Percentiles rank a stretch among this genome's conserved stretches.
Evolutionary conservation across 306 rosid genomes (phyloP).

Genomic region (Styphnolobium japonicum): DNA sequence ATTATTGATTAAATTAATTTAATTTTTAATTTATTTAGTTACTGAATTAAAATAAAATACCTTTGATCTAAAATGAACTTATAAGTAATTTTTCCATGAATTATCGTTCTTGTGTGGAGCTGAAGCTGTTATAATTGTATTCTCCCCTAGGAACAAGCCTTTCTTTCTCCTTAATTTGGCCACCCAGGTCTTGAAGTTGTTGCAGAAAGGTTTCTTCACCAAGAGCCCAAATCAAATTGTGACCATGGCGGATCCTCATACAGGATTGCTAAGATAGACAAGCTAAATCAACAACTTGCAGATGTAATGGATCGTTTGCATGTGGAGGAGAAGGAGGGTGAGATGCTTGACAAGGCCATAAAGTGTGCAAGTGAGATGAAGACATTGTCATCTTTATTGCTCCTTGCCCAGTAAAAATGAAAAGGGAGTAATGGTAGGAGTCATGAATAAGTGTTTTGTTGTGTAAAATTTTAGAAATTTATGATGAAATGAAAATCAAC

Average conservation of each 20-base stretch:
- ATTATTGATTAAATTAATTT: no score
- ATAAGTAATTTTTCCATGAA: no score
- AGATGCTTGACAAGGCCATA: conserved; percentile 22
- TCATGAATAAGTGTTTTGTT: no score
- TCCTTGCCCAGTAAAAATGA: no score
- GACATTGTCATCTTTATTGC: no score
- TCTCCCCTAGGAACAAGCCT: conserved; percentile 42
- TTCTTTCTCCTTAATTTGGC: conserved; percentile 55
- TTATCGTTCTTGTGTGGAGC: conserved; percentile 45
- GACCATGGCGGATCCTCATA: conserved; percentile 23
- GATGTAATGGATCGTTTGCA: conserved; percentile 29
- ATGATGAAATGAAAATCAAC: no score
- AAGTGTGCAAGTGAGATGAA: not conserved
- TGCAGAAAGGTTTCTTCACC: conserved; percentile 23
- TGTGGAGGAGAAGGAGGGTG: conserved; percentile 24
- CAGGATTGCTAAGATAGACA: conserved; percentile 28
- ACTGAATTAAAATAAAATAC: no score
- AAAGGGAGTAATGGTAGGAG: no score
- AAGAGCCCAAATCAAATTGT: not conserved
- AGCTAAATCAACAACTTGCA: conserved; percentile 34
- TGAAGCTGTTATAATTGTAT: conserved; percentile 36
- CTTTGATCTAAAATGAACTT: no score
- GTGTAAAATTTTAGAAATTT: no score
- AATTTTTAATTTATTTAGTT: no score
- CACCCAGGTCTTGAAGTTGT: conserved; percentile 40